Evolutionary conservation across 495 filamentous ascomycete genomes (phyloP).

Genomic region (Podospora didyma): DNA sequence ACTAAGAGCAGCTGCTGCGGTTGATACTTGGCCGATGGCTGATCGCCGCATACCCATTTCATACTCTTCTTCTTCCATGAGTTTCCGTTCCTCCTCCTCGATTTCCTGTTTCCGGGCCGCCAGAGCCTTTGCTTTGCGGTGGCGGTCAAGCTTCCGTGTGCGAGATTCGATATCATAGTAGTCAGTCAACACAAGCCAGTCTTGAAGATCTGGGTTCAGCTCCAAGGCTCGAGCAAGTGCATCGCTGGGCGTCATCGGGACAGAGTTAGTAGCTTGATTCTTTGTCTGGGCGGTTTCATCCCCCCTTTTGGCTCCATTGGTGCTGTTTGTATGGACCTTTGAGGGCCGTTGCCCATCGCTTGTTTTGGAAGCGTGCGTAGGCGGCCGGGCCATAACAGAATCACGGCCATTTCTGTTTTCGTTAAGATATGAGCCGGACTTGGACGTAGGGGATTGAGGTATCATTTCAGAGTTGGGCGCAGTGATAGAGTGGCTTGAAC

Average conservation of each 20-base stretch:
- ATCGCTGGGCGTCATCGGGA: neutral
- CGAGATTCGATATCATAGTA: slow-evolving; percentile 52
- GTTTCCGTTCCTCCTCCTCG: slow-evolving; percentile 29
- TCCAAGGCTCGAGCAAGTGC: slow-evolving; percentile 16
- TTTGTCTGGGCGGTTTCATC: no score
- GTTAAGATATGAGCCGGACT: neutral
- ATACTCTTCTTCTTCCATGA: slow-evolving; percentile 27
- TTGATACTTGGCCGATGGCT: neutral
- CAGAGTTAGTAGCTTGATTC: neutral
- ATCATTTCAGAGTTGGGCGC: no score
- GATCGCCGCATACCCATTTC: slow-evolving; percentile 13
- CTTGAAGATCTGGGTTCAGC: slow-evolving; percentile 45
- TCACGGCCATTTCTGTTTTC: neutral
- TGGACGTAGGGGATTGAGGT: neutral
- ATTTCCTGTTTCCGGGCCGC: slow-evolving; percentile 37
- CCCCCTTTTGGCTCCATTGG: neutral
- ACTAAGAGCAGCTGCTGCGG: slow-evolving; percentile 5
- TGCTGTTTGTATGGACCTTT: neutral
- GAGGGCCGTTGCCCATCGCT: neutral
- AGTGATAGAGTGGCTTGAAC: no score
- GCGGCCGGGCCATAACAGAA: neutral
- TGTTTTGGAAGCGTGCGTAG: neutral
- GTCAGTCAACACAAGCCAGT: slow-evolving; percentile 59
- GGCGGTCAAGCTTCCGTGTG: slow-evolving; percentile 40
- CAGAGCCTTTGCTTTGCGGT: slow-evolving; percentile 39